These are phyloP conservation scores for Cutaneotrichosporon mucoides DNA, from an alignment of 1,284 basidiomycete species.

Conservation along the genomic window DNA sequence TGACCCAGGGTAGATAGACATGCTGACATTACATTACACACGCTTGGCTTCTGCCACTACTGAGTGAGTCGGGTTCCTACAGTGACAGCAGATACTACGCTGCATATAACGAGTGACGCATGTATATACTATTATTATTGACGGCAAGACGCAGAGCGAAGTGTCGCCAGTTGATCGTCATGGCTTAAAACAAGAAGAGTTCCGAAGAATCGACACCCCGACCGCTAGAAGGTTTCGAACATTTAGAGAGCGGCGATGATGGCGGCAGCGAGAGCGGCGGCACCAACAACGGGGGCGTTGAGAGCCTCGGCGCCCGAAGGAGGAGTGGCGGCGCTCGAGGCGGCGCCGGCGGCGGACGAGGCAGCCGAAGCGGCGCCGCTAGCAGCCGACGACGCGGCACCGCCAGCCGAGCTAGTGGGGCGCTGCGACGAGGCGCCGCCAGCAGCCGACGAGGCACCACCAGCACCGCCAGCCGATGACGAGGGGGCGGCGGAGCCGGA, in stretches of 20 bases:
- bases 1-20: too few relatives aligned
- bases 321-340: too few relatives aligned
- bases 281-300: slow-evolving; percentile 6
- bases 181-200: background rate
- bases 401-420: too few relatives aligned
- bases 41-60: too few relatives aligned
- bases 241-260: slow-evolving; percentile 11
- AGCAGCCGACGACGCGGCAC: background rate
- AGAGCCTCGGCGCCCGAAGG: slow-evolving; percentile 1
- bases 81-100: background rate
- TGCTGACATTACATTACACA: too few relatives aligned
- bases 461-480: too few relatives aligned
- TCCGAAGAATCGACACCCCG: background rate
- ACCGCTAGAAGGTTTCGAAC: background rate
- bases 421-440: too few relatives aligned
- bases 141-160: background rate
- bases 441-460: too few relatives aligned
- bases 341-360: background rate
- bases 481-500: too few relatives aligned
- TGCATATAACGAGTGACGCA: slow-evolving; percentile 4
- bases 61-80: too few relatives aligned
- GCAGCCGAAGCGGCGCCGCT: background rate
- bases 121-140: slow-evolving; percentile 1
- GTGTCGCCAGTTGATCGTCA: background rate
- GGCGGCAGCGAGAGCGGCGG: slow-evolving; percentile 5